Evolutionary conservation across 2,329 filamentous ascomycete species (phyloP), one percentile per base, ranked within the genome.

Genomic region (Pestalotiopsis sp.): DNA sequence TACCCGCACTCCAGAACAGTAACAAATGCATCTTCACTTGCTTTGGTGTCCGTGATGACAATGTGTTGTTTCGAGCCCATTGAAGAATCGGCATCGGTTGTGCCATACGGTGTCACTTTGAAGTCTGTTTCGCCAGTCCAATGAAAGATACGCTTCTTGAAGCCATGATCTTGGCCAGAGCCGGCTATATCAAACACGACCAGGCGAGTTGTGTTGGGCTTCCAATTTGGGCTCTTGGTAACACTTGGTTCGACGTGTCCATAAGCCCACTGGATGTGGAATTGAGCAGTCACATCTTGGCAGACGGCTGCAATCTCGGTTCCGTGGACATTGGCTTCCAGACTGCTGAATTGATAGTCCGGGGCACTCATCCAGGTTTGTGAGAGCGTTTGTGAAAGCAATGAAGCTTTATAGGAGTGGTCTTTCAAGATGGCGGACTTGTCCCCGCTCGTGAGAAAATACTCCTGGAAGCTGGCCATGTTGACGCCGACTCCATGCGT

Each of bases 351-450:
- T 9, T 49, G n/a, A 31, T 64, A 64, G 23, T 64, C 61, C 9
- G 61, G 61, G 17, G 61, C 61, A 12, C n/a, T 39, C n/a, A 64
- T 45, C 61, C 61, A 64, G n/a, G 6, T 49, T 20, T 63, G 61
- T 9, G 13, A n/a, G n/a, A 49, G 41, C 41, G 6, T 49, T 20
- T 63, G 61, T 9, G 13, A n/a, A 49, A 49, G 41, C 41, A 49
- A 49, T 6, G 45, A 52, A n/a, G 45, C 20, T 4, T 36, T 27
- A 13, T 52, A 52, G 9, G 11, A n/a, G 25, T 38, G 20, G 36
- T 13, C 23, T 39, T 6, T n/a, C n/a, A 64, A 31, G 39, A 20
- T 49, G 5, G 7, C 14, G 13, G 5, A 12, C 41, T 31, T 45
- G 41, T 31, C 61, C 2, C 20, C 20, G 4, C 41, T 25, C 4